Evolutionary conservation across 257 asterid genomes (phyloP), one percentile per base, ranked within the genome.

Genomic region (Nicotiana paniculata): DNA sequence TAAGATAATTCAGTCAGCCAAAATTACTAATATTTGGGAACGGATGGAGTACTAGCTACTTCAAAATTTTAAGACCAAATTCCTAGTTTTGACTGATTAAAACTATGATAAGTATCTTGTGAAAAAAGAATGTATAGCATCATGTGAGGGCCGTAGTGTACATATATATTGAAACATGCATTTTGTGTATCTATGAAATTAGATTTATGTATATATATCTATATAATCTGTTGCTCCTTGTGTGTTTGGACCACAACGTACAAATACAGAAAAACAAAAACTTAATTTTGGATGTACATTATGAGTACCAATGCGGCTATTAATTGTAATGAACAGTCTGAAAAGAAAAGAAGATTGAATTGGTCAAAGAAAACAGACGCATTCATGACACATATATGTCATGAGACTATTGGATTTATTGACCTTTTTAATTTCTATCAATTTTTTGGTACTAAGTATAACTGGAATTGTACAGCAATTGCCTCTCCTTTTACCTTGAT

Each of bases 351-450:
- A 81, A 79, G 79, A 12, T 84, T 81, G 84, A 86, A 84, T 83
- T 83, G 93, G 91, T 90, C 93, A 87, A 90, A 87, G 85, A 84
- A 82, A 37, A 85, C 88, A 87, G 87, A 86, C 66, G 70, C 81
- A 80, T 64, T 85, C 83, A 86, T 39, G 82, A 89, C 79, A 83
- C 81, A 83, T 81, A 76, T 63, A 54, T 61, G 87, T 85, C 85
- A 87, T 64, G 21, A 89, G 58, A 43, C 77, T 5, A 72, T 24
- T 43, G 58, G 58, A 43, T 39, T 70, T 70, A n/a, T 70, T 72
- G 4, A 72, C 9, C 7, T 46, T 67, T 72, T 72, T 46, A 5
- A 43, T 21, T 16, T 72, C 13, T 72, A 21, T 70, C 55, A 43
- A 46, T 11, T 72, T 21, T 39, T 72, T 72, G 37, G 35, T 72